These are phyloP conservation scores for Fusarium clavum DNA, from an alignment of 2,329 filamentous ascomycete species.

Conservation along the genomic window DNA sequence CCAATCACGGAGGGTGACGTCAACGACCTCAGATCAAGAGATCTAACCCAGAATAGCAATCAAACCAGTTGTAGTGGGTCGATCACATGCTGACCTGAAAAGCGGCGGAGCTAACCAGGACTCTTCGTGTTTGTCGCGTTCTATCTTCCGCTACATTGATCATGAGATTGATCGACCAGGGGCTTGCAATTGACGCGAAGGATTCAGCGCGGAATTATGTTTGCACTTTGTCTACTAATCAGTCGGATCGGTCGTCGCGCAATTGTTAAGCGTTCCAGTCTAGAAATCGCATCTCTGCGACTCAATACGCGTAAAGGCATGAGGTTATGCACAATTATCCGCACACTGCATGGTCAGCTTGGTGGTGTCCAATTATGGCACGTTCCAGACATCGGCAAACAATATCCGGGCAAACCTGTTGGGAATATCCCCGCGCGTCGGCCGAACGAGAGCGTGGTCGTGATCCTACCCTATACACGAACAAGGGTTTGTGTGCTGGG, in stretches of 20 bases:
- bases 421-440: neutral
- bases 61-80: neutral
- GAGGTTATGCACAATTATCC: neutral
- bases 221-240: neutral
- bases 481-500: neutral
- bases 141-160: neutral
- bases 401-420: neutral
- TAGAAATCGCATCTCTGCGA: neutral
- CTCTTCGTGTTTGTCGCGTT: neutral
- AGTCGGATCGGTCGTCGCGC: neutral
- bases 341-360: neutral
- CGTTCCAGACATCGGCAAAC: neutral
- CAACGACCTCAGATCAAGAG: fast-evolving
- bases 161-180: neutral
- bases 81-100: neutral
- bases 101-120: neutral
- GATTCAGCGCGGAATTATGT: neutral
- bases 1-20: neutral
- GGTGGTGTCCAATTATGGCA: neutral
- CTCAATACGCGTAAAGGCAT: neutral
- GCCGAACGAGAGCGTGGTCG: neutral
- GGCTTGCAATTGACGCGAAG: neutral
- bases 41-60: neutral
- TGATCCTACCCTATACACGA: neutral
- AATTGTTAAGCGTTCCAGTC: neutral